Evolutionary conservation across 805 yeast species (phyloP).

Genomic region (Jamesozyma spencerorum): DNA sequence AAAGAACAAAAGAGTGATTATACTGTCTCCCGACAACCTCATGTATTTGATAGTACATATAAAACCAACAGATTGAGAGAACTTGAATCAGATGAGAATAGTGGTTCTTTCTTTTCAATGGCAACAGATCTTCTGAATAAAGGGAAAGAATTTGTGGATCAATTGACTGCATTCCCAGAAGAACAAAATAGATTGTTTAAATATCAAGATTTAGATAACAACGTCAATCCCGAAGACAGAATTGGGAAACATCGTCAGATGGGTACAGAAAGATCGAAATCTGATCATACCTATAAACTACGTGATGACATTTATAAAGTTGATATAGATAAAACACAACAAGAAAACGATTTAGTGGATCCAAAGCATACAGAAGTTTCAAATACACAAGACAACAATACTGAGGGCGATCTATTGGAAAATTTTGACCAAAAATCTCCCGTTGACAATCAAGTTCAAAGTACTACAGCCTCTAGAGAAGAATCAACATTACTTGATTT

Average conservation of each 20-base stretch:
- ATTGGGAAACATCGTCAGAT: neutral
- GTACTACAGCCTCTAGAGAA: neutral
- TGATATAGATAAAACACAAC: neutral
- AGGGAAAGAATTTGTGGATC: constrained; percentile 27
- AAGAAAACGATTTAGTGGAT: too few relatives aligned
- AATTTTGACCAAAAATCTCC: constrained; percentile 6
- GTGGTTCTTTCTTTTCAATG: constrained; percentile 14
- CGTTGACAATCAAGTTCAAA: neutral
- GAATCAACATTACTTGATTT: constrained; percentile 13
- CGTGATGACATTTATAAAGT: too few relatives aligned
- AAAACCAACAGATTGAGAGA: constrained; percentile 2
- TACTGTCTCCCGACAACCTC: neutral
- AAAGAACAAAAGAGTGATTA: neutral
- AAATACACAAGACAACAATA: neutral
- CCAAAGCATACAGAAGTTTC: too few relatives aligned
- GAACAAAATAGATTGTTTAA: constrained; percentile 13
- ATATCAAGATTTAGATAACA: constrained; percentile 1
- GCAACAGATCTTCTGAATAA: constrained; percentile 25
- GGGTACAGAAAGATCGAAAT: too few relatives aligned
- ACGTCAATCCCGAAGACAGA: neutral
- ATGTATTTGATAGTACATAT: constrained; percentile 4
- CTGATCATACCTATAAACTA: too few relatives aligned
- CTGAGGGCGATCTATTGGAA: constrained; percentile 9
- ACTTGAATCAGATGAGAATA: neutral
- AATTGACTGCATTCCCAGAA: constrained; percentile 16